Evolutionary conservation across 805 yeast species (phyloP), one percentile per base, ranked within the genome.

Genomic region (Starmera dryadoides): DNA sequence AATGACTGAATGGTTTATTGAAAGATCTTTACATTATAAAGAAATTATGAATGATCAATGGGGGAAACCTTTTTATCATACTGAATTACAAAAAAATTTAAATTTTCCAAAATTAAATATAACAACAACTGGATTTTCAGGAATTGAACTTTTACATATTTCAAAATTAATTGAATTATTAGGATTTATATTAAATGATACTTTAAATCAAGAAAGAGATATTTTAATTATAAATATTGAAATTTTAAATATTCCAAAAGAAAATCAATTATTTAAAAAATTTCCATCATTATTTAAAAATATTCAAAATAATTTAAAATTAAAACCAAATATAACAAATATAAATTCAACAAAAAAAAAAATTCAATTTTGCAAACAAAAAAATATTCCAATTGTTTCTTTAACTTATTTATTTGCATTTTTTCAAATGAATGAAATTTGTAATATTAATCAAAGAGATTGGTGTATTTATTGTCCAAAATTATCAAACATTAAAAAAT

Each of bases 1-100:
- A 0, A 73, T 78, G 2, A 86, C 95, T 0, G 95, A 87, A 56
- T 86, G 91, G 84, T 80, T 81, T 46, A 60, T 87, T 11, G 96
- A 86, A 58, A 63, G 95, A 42, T 74, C 84, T 19, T 64, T 86
- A 18, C 80, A 71, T 58, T 78, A 78, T 48, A 69, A 73, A 33
- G 55, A 59, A 34, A 47, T 75, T 6, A 58, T 62, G 14, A 49
- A 57, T 26, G 95, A 82, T 52, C 55, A 63, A 14, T 86, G 95
- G 95, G 73, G 82, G 3, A 52, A 53, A 38, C 86, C 85, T 2
- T 63, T 48, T 26, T 47, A 33, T 23, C 44, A 42, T 18, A 30
- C 37, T 20, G 36, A 59, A 33, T 25, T n/a, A 25, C n/a, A n/a
- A n/a, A n/a, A n/a, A n/a, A n/a, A n/a, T n/a, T 40, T 66, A 2